A percentile compares a stretch with the other conserved stretches of the same genome.
phyloP scores from a whole-genome alignment of 768 basidiomycete species.

The Chalciporus pseudorubinellus region DNA sequence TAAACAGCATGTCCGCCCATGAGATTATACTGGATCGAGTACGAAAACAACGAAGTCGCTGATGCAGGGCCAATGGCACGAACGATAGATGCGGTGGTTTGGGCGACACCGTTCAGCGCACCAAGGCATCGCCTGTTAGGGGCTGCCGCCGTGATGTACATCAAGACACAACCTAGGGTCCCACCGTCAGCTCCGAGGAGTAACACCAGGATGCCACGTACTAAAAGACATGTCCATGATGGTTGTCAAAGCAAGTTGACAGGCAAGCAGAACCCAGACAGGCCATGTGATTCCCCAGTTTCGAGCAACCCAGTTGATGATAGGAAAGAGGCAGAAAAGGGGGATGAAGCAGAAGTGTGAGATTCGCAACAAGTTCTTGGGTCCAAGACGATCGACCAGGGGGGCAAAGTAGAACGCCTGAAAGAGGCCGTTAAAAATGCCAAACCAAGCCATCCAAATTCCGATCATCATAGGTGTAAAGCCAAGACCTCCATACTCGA shows the following conservation, averaged over 20 bases:
- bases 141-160: slow-evolving; percentile 63
- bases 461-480: slow-evolving; percentile 38
- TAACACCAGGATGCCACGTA: slow-evolving; percentile 12
- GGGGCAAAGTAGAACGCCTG: slow-evolving; percentile 35
- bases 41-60: slow-evolving; percentile 37
- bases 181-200: slow-evolving; percentile 3
- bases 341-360: slow-evolving; percentile 28
- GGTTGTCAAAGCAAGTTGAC: slow-evolving; percentile 22
- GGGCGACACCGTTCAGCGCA: slow-evolving; percentile 56
- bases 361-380: slow-evolving; percentile 30
- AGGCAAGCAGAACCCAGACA: slow-evolving; percentile 28
- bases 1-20: slow-evolving; percentile 40
- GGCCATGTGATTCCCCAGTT: slow-evolving; percentile 20
- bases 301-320: slow-evolving; percentile 27
- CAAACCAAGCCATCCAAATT: slow-evolving; percentile 34
- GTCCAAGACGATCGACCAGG: slow-evolving; percentile 29
- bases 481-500: slow-evolving; percentile 37
- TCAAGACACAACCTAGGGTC: slow-evolving; percentile 59
- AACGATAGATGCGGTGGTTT: slow-evolving; percentile 29
- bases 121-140: slow-evolving; percentile 69
- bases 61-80: slow-evolving; percentile 35
- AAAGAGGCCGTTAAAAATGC: slow-evolving; percentile 30
- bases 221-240: slow-evolving; percentile 35
- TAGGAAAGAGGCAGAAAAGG: slow-evolving; percentile 32
- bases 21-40: slow-evolving; percentile 33